A percentile compares a stretch with the other conserved stretches of the same genome.
Conservation (phyloP, 169 alveolate species). For the Plasmodium coatneyi region DNA sequence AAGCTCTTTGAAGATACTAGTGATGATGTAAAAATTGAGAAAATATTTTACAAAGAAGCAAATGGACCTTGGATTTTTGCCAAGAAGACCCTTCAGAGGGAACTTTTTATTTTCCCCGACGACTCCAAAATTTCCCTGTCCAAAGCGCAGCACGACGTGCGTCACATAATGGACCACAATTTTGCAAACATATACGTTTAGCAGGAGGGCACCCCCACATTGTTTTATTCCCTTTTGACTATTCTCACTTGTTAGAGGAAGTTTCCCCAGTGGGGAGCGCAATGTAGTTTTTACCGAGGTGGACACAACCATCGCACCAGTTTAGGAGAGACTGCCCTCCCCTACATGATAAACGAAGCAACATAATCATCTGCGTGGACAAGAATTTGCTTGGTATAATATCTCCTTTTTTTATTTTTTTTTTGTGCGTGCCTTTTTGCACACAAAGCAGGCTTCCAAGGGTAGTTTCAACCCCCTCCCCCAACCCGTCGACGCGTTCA, state of each 20-base stretch:
- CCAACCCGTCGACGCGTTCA: not conserved
- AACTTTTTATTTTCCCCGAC: conserved; percentile 57
- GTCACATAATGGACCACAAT: conserved; percentile 14
- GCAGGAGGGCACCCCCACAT: not conserved
- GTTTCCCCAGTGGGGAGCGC: too few relatives aligned
- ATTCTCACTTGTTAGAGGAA: too few relatives aligned
- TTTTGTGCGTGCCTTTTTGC: not conserved
- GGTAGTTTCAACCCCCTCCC: not conserved
- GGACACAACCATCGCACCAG: not conserved
- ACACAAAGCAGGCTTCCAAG: not conserved
- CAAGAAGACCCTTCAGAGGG: conserved; percentile 26
- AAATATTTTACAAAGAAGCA: conserved; percentile 58
- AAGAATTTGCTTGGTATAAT: not conserved
- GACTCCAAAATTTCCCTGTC: conserved; percentile 43
- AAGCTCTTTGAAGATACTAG: conserved; percentile 54
- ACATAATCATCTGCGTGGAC: not conserved
- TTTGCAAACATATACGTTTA: conserved; percentile 55
- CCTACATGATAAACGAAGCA: not conserved
- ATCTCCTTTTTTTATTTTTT: not conserved
- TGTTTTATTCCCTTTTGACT: not conserved
- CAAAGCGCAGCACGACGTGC: conserved; percentile 45
- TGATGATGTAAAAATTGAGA: conserved; percentile 61
- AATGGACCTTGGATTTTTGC: conserved; percentile 53
- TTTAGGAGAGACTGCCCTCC: not conserved
- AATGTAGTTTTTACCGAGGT: too few relatives aligned